A percentile compares a stretch with the other conserved stretches of the same genome.
phyloP scores from a whole-genome alignment of 208 protist species.

The Crithidia brevicula region DNA sequence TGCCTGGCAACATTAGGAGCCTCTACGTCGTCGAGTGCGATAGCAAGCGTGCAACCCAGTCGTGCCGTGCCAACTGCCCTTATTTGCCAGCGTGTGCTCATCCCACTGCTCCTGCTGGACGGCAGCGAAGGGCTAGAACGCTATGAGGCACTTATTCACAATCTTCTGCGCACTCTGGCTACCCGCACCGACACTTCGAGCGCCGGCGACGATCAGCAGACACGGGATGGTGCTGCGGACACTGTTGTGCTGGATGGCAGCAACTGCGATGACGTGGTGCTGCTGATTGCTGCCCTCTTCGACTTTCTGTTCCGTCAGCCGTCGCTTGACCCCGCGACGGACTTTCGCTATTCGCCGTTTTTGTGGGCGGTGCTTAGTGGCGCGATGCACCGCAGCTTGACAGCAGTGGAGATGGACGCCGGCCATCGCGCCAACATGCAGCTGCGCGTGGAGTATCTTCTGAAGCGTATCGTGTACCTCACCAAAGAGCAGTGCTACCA shows the following conservation, averaged over 20 bases:
- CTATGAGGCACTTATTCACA: constrained; percentile 34
- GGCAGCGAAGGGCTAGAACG: constrained; percentile 35
- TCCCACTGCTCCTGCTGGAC: constrained; percentile 63
- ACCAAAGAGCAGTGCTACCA: constrained; percentile 43
- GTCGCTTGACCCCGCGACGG: constrained; percentile 26
- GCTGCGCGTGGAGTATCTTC: constrained; percentile 74
- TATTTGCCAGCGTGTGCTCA: constrained; percentile 73
- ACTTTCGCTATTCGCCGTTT: constrained; percentile 72
- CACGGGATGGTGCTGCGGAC: neutral
- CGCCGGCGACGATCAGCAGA: neutral
- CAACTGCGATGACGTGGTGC: constrained; percentile 62
- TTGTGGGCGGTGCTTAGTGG: constrained; percentile 64
- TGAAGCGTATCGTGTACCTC: constrained; percentile 84
- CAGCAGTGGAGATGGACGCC: constrained; percentile 43
- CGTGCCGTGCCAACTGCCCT: constrained; percentile 37
- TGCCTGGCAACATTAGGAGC: constrained; percentile 21
- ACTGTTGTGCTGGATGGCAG: neutral
- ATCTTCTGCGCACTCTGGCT: constrained; percentile 31
- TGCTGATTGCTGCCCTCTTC: constrained; percentile 83
- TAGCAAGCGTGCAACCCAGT: neutral
- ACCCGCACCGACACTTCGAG: neutral
- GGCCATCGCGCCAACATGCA: constrained; percentile 76
- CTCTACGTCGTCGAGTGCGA: neutral
- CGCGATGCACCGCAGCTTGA: constrained; percentile 56
- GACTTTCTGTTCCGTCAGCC: constrained; percentile 79